Conservation (phyloP, 169 alveolate species). For the Eimeria brunetti region DNA sequence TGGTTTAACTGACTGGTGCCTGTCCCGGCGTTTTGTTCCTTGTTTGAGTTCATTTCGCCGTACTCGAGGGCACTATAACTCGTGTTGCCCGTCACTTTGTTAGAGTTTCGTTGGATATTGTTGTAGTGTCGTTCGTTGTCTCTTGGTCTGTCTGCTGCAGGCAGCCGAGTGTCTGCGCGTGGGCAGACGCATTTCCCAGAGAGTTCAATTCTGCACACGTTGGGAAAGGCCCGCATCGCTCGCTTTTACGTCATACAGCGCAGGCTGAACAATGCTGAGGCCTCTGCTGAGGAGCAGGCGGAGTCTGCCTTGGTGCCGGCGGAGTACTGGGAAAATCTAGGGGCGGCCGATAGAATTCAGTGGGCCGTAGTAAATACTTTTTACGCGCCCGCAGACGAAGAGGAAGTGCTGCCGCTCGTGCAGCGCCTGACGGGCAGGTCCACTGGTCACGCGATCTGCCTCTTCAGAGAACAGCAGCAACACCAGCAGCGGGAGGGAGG, state of each 20-base stretch:
- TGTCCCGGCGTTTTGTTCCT: not conserved
- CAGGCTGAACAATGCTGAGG: not conserved
- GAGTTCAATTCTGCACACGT: constrained; percentile 4
- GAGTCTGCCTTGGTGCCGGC: constrained; percentile 39
- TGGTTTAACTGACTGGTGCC: not conserved
- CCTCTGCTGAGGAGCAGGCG: constrained; percentile 7
- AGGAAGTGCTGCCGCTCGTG: not conserved
- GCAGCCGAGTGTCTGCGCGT: not conserved
- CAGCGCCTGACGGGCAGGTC: constrained; percentile 4
- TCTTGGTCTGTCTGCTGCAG: constrained; percentile 3
- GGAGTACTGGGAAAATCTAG: constrained; percentile 7
- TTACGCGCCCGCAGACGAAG: constrained; percentile 14
- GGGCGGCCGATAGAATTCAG: not conserved
- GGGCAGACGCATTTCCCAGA: constrained; percentile 27
- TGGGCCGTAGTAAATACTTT: constrained; percentile 9
- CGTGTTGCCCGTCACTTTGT: not conserved
- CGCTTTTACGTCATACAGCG: constrained; percentile 24
- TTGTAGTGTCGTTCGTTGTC: not conserved
- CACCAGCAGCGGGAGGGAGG: not conserved
- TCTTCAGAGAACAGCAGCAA: constrained; percentile 6
- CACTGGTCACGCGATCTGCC: constrained; percentile 26
- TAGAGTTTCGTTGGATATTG: not conserved
- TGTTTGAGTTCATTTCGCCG: not conserved
- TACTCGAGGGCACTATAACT: not conserved
- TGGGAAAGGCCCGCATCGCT: not conserved